Conservation (phyloP, 768 basidiomycete genomes). For the Calocera cornea region DNA sequence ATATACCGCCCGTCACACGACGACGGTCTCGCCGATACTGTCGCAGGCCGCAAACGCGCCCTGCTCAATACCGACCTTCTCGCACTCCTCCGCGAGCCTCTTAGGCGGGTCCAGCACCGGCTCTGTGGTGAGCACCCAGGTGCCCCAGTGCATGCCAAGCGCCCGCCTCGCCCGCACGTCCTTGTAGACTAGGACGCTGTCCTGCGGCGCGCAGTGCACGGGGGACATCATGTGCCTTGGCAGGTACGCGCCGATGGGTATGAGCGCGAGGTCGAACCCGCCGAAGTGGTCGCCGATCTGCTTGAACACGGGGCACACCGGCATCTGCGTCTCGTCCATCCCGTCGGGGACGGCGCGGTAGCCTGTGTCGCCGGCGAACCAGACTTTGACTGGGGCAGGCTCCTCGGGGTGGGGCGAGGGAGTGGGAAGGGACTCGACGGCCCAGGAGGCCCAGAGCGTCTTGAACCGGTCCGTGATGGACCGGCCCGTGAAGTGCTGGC, state of each 20-base stretch:
- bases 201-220: slow-evolving; percentile 54
- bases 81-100: slow-evolving; percentile 38
- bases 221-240: slow-evolving; percentile 43
- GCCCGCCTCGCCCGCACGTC: slow-evolving; percentile 48
- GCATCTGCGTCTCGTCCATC: slow-evolving; percentile 37
- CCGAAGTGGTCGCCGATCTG: slow-evolving; percentile 53
- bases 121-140: slow-evolving; percentile 42
- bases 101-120: slow-evolving; percentile 49
- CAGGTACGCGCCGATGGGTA: slow-evolving; percentile 49
- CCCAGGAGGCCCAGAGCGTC: slow-evolving; percentile 57
- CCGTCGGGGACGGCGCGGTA: slow-evolving; percentile 37
- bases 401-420: background rate
- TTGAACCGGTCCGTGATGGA: slow-evolving; percentile 38
- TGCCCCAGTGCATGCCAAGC: slow-evolving; percentile 60
- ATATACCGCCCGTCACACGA: slow-evolving; percentile 7
- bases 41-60: slow-evolving; percentile 43
- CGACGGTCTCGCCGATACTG: slow-evolving; percentile 43
- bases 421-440: slow-evolving; percentile 34
- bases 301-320: slow-evolving; percentile 57
- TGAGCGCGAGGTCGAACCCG: slow-evolving; percentile 52
- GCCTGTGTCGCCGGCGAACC: slow-evolving; percentile 58
- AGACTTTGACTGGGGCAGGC: slow-evolving; percentile 28
- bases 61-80: slow-evolving; percentile 38
- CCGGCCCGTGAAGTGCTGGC: slow-evolving; percentile 50
- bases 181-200: slow-evolving; percentile 52